Evolutionary conservation across 768 basidiomycete species (phyloP).

Genomic region (Lactifluus piperatus): DNA sequence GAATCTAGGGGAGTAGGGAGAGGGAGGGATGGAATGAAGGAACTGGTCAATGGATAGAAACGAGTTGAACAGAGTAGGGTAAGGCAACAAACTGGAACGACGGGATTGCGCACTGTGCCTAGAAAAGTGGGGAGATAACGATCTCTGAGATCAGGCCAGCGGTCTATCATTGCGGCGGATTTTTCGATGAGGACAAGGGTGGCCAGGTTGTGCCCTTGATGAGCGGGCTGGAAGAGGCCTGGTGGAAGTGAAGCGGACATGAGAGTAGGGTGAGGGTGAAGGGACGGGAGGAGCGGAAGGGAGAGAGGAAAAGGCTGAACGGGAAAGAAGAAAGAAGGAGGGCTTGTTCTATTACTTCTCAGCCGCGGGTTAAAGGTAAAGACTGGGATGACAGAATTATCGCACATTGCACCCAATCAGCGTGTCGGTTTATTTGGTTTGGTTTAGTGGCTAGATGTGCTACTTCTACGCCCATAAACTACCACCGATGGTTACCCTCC

Average conservation of each 20-base stretch:
- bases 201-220: conserved; percentile 15
- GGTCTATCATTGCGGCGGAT: conserved; percentile 16
- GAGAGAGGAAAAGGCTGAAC: background rate
- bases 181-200: conserved; percentile 22
- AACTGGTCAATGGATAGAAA: background rate
- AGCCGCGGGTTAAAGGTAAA: no score
- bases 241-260: conserved; percentile 11
- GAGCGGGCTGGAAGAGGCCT: conserved; percentile 18
- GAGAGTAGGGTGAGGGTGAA: background rate
- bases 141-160: conserved; percentile 22
- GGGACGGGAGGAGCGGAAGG: background rate
- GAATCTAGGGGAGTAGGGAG: conserved; percentile 7
- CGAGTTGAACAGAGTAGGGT: background rate
- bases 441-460: no score
- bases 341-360: conserved; percentile 6
- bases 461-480: no score
- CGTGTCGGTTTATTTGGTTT: no score
- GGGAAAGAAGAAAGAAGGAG: conserved; percentile 1
- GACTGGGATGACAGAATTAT: no score
- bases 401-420: no score
- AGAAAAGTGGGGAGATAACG: conserved; percentile 21
- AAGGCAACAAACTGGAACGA: conserved; percentile 17
- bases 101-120: conserved; percentile 19
- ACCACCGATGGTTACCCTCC: no score
- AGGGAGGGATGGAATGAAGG: background rate